Base-by-base conservation (phyloP, 164 flowering plant species). In the Vitis amurensis region DNA sequence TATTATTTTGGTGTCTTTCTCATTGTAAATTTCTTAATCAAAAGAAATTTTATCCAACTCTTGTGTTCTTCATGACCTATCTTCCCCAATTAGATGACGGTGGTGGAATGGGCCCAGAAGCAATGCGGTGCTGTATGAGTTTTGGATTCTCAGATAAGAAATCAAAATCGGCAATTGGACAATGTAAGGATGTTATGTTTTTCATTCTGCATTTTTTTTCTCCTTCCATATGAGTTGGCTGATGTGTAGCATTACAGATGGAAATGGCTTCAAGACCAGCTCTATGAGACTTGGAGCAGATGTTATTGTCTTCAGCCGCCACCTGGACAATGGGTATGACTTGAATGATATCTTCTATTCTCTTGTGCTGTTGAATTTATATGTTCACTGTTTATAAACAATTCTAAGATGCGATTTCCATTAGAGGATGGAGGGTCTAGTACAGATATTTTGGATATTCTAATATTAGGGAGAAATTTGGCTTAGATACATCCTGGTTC, bases 191-290 rank as follows among this genome's bases (percentile, higher is more conserved):
- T 71, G 29, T 65, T 71, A 19, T 79, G 53, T 27, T 59, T 9
- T 14, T 66, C 59, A 13, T 70, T 69, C 31, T 68, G 15, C 19
- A 56, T 11, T 29, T 48, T 5, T 30, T 57, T 5, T 31, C 15
- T 27, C 5, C 14, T 66, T 19, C 55, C 19, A 60, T 74, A 59
- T 75, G 71, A 49, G 76, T 64, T 73, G 56, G 62, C 60, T 67
- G 27, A 76, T 74, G 72, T 79, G 65, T 76, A 66, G 68, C 75
- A 68, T 81, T 86, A 75, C 91, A 94, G 98, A 94, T 90, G 98
- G 98, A 69, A 94, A 94, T 86, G 98, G 98, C 53, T 94, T 94
- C 83, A 94, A 94, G 84, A 94, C 97, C 15, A 89, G 97, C 78
- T 75, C 91, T 11, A 94, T 94, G 98, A 85, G 98, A 78, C 91